phyloP scores from a whole-genome alignment of 2,329 filamentous ascomycete species.

The Calonectria fujianensis region DNA sequence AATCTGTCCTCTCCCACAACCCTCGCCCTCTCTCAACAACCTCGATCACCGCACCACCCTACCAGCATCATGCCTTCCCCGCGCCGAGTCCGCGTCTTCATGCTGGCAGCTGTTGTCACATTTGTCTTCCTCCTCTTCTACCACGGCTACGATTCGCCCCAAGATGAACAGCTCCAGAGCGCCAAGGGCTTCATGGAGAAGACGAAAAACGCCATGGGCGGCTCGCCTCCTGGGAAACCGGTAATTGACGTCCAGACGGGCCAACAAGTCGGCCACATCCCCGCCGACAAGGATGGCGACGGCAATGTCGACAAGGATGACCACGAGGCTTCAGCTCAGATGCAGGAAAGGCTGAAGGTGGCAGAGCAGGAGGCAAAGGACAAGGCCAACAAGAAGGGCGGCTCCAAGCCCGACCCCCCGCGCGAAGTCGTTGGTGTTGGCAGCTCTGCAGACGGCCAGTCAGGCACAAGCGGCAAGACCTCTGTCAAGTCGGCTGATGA shows the following conservation, averaged over 20 bases:
- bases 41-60: conserved; percentile 50
- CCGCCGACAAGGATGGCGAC: conserved; percentile 72
- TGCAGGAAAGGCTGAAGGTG: conserved; percentile 78
- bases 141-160: conserved; percentile 72
- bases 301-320: conserved; percentile 75
- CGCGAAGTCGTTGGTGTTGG: conserved; percentile 75
- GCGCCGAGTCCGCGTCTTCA: conserved; percentile 81
- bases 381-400: conserved; percentile 79
- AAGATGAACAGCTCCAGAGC: conserved; percentile 65
- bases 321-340: conserved; percentile 68
- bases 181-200: conserved; percentile 76
- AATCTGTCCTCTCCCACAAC: background rate
- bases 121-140: conserved; percentile 84
- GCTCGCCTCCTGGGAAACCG: conserved; percentile 59
- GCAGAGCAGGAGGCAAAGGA: conserved; percentile 82
- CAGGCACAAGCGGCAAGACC: conserved; percentile 55
- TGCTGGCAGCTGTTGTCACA: conserved; percentile 77
- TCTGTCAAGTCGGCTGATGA: conserved; percentile 64
- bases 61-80: conserved; percentile 77
- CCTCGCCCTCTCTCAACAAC: background rate
- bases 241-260: conserved; percentile 64
- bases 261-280: conserved; percentile 62
- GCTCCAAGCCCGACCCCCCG: conserved; percentile 75
- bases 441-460: conserved; percentile 73
- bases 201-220: conserved; percentile 74